A percentile compares a stretch with the other conserved stretches of the same genome.
phyloP scores from a whole-genome alignment of 2,329 filamentous ascomycete genomes.

The Monilinia polystroma region DNA sequence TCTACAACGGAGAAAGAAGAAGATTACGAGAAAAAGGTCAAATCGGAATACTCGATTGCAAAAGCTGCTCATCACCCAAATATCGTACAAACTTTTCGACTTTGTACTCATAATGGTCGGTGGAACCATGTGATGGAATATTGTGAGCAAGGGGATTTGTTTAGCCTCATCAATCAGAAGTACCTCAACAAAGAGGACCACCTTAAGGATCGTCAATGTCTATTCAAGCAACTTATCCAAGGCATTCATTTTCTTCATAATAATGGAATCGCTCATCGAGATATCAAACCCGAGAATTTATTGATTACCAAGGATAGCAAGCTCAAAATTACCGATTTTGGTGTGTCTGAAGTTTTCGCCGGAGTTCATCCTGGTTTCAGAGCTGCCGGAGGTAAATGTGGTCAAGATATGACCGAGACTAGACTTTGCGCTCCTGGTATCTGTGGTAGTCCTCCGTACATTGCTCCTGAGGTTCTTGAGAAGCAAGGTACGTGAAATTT shows the following conservation, averaged over 20 bases:
- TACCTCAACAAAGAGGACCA: slow-evolving; percentile 66
- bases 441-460: slow-evolving; percentile 82
- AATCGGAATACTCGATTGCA: slow-evolving; percentile 84
- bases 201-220: slow-evolving; percentile 68
- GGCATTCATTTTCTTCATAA: slow-evolving; percentile 79
- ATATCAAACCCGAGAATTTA: slow-evolving; percentile 88
- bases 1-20: slow-evolving; percentile 65
- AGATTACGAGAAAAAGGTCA: slow-evolving; percentile 86
- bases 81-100: slow-evolving; percentile 71
- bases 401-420: slow-evolving; percentile 67
- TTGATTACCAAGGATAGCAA: slow-evolving; percentile 76
- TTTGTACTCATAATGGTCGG: slow-evolving; percentile 71
- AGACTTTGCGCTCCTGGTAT: slow-evolving; percentile 75
- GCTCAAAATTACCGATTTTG: slow-evolving; percentile 90
- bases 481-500: slow-evolving; percentile 51
- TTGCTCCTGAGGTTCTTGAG: slow-evolving; percentile 78
- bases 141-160: slow-evolving; percentile 79
- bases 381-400: slow-evolving; percentile 70
- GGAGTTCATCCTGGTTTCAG: slow-evolving; percentile 78
- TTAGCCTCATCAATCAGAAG: slow-evolving; percentile 68
- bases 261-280: slow-evolving; percentile 84
- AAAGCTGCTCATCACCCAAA: slow-evolving; percentile 85
- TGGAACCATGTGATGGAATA: slow-evolving; percentile 97
- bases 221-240: slow-evolving; percentile 86
- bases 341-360: slow-evolving; percentile 81